A percentile compares a stretch with the other conserved stretches of the same genome.
phyloP scores from a whole-genome alignment of 2,329 filamentous ascomycete genomes.

The Cladophialophora psammophila region DNA sequence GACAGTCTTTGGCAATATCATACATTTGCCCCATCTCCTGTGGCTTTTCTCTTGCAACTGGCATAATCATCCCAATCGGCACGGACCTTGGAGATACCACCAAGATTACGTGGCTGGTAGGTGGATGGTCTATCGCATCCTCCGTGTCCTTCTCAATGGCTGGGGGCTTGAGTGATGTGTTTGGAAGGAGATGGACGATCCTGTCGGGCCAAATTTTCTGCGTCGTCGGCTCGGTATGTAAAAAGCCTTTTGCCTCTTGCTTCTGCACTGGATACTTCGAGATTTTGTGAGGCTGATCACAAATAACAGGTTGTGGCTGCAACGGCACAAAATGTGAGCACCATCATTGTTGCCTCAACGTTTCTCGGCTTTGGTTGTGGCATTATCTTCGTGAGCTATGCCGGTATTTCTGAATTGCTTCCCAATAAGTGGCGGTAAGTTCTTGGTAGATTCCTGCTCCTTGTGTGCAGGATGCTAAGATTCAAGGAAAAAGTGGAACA shows the following conservation, averaged over 20 bases:
- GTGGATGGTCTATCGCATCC: conserved; percentile 25
- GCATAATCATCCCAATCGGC: conserved; percentile 21
- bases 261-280: too few relatives aligned
- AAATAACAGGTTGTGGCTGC: conserved; percentile 45
- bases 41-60: conserved; percentile 41
- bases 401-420: conserved; percentile 48
- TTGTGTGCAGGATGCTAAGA: conserved; percentile 25
- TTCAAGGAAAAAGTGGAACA: background rate
- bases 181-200: conserved; percentile 47
- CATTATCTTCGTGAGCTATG: conserved; percentile 48
- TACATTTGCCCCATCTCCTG: conserved; percentile 40
- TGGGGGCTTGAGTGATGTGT: conserved; percentile 47
- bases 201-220: conserved; percentile 43
- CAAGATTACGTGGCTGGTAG: conserved; percentile 17
- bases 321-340: conserved; percentile 46
- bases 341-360: conserved; percentile 47
- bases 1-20: conserved; percentile 1
- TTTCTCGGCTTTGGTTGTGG: conserved; percentile 47
- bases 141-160: conserved; percentile 41
- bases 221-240: conserved; percentile 45
- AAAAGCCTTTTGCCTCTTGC: conserved; percentile 37
- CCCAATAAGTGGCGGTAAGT: conserved; percentile 47
- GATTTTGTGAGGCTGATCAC: background rate
- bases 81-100: conserved; percentile 19
- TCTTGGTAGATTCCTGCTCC: background rate